Evolutionary conservation across 805 yeast genomes (phyloP).

Genomic region (Metschnikowia cubensis): DNA sequence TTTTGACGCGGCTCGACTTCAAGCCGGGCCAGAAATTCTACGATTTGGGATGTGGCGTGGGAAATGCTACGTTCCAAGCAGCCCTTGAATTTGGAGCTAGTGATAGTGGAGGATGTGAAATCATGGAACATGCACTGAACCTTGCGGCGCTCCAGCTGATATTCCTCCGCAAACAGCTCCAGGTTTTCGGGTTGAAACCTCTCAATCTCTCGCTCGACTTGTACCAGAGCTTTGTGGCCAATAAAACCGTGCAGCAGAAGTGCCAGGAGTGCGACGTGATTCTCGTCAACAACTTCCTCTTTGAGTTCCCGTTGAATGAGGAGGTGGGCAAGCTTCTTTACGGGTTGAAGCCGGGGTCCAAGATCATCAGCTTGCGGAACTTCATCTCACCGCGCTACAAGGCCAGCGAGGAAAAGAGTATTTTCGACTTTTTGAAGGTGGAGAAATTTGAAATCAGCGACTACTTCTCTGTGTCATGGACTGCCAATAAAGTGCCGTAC

Average conservation of each 20-base stretch:
- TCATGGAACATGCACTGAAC: slow-evolving; percentile 77
- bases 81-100: slow-evolving; percentile 80
- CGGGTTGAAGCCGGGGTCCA: slow-evolving; percentile 67
- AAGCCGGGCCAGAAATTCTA: slow-evolving; percentile 57
- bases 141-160: slow-evolving; percentile 57
- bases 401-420: slow-evolving; percentile 49
- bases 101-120: slow-evolving; percentile 80
- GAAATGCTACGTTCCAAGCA: slow-evolving; percentile 86
- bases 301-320: slow-evolving; percentile 68
- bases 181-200: slow-evolving; percentile 58
- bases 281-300: slow-evolving; percentile 77
- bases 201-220: slow-evolving; percentile 57
- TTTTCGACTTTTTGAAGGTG: slow-evolving; percentile 63
- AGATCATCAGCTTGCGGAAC: slow-evolving; percentile 73
- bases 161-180: slow-evolving; percentile 57
- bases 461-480: slow-evolving; percentile 83
- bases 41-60: slow-evolving; percentile 93
- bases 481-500: slow-evolving; percentile 75
- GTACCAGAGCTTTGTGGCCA: slow-evolving; percentile 68
- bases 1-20: slow-evolving; percentile 55
- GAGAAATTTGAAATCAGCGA: slow-evolving; percentile 57
- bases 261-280: slow-evolving; percentile 66
- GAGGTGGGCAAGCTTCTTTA: slow-evolving; percentile 62
- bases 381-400: slow-evolving; percentile 74
- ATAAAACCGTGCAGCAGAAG: slow-evolving; percentile 49